Base-by-base conservation (phyloP, 345 rosid genomes). In the Cardamine occulta region DNA sequence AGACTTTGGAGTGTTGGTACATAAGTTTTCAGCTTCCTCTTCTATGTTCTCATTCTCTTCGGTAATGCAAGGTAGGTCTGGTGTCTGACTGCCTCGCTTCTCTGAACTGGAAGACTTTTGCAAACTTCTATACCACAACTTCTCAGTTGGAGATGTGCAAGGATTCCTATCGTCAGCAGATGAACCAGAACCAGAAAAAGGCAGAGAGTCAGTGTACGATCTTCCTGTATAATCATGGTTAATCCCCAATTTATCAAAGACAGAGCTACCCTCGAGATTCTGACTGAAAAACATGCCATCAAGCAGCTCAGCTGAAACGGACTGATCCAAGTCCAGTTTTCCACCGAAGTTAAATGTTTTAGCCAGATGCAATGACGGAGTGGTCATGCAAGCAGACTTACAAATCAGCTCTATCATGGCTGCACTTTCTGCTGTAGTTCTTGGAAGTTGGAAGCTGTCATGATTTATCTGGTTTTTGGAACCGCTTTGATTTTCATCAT, bases 1-100 rank as follows among this genome's bases (percentile, higher is more conserved):
- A 62, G 93, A 83, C 35, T 76, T 81, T 28, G 81, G 83, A 63
- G 80, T 66, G 58, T 80, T 81, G 62, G 80, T 80, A 75, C 90
- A 88, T 70, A 84, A 64, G 84, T 87, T 83, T 79, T 82, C 52
- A 75, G 78, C 76, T 24, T 68, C 83, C 71, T 85, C 90, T 31
- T 88, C 86, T 32, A 68, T 28, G 53, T 63, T 81, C 85, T 95
- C 97, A 81, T 82, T 84, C 81, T 92, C 97, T 83, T 95, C 98
- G 49, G 62, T 85, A 62, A 95, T 90, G 81, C 91, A 85, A 52
- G 98, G 94, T 69, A 95, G 96, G 72, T 92, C 96, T 64, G 88
- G 88, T 74, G 82, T 84, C 78, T 84, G 80, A 85, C 91, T 89
- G 51, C 84, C 83, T 72, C 81, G 86, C 65, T 82, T 84, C 84